phyloP scores from a whole-genome alignment of 139 green algal genomes.

The Chlorella sp. region DNA sequence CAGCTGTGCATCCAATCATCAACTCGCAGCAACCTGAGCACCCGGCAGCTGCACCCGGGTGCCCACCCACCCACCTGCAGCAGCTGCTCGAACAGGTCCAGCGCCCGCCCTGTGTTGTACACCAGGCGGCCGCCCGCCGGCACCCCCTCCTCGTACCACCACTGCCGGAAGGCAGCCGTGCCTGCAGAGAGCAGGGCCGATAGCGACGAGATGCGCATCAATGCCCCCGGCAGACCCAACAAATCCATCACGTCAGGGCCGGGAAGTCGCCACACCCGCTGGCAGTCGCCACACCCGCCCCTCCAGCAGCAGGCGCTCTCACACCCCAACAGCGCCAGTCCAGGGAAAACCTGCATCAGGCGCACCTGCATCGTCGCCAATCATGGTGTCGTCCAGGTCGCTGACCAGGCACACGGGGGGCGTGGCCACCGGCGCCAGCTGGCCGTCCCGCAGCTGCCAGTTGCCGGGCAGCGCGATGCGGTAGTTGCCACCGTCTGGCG shows the following conservation, averaged over 20 bases:
- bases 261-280: too few relatives aligned
- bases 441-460: constrained; percentile 13
- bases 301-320: too few relatives aligned
- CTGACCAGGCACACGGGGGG: constrained; percentile 37
- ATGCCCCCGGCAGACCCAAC: too few relatives aligned
- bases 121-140: constrained; percentile 39
- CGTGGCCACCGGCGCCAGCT: constrained; percentile 10
- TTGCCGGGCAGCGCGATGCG: neutral
- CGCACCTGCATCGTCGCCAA: constrained; percentile 77
- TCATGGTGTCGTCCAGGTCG: constrained; percentile 75
- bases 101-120: constrained; percentile 60
- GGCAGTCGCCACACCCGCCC: too few relatives aligned
- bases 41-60: too few relatives aligned
- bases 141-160: constrained; percentile 45
- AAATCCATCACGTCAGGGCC: too few relatives aligned
- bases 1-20: too few relatives aligned
- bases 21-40: too few relatives aligned
- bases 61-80: neutral
- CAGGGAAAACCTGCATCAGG: too few relatives aligned
- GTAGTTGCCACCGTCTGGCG: constrained; percentile 41
- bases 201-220: too few relatives aligned
- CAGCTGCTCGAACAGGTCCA: constrained; percentile 65
- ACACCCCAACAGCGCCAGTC: too few relatives aligned
- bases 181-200: too few relatives aligned
- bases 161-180: constrained; percentile 59